These are phyloP conservation scores for Cystoderma amianthinum DNA, from an alignment of 768 basidiomycete genomes.

Conservation along the genomic window DNA sequence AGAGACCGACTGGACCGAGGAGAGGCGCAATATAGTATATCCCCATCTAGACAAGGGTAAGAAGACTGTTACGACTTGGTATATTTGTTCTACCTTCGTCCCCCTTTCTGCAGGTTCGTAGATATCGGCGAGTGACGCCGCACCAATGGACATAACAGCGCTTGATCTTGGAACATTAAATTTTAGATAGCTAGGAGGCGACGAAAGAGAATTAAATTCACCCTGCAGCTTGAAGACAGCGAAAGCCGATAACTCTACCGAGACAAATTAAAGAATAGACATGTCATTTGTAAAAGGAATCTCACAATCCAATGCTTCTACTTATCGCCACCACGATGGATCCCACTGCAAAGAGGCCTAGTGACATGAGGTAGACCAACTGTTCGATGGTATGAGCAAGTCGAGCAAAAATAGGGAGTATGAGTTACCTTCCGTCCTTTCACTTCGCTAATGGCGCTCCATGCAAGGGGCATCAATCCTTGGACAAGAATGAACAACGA, in stretches of 20 bases:
- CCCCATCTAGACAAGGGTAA: slow-evolving; percentile 43
- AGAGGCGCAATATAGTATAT: slow-evolving; percentile 77
- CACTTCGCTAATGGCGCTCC: slow-evolving; percentile 69
- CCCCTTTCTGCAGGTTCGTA: slow-evolving; percentile 72
- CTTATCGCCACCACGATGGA: slow-evolving; percentile 52
- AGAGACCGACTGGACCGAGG: slow-evolving; percentile 48
- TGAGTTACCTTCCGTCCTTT: slow-evolving; percentile 58
- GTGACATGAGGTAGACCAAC: slow-evolving; percentile 49
- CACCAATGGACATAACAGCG: slow-evolving; percentile 66
- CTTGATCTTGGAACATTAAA: slow-evolving; percentile 38
- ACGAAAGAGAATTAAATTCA: slow-evolving; percentile 21
- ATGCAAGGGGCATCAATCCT: slow-evolving; percentile 58
- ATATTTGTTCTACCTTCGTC: slow-evolving; percentile 33
- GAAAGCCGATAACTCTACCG: slow-evolving; percentile 55
- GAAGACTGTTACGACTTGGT: not conserved
- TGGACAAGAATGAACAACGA: slow-evolving; percentile 72
- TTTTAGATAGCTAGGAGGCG: no score
- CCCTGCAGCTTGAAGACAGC: slow-evolving; percentile 64
- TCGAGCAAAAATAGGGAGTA: slow-evolving; percentile 2
- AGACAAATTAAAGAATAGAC: no score
- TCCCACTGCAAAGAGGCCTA: slow-evolving; percentile 46
- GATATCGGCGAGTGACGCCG: slow-evolving; percentile 73
- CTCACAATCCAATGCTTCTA: slow-evolving; percentile 41
- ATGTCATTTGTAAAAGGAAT: not conserved
- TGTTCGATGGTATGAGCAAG: slow-evolving; percentile 1